phyloP scores from a whole-genome alignment of 148 eudicot species.

The Vaccinium macrocarpon region DNA sequence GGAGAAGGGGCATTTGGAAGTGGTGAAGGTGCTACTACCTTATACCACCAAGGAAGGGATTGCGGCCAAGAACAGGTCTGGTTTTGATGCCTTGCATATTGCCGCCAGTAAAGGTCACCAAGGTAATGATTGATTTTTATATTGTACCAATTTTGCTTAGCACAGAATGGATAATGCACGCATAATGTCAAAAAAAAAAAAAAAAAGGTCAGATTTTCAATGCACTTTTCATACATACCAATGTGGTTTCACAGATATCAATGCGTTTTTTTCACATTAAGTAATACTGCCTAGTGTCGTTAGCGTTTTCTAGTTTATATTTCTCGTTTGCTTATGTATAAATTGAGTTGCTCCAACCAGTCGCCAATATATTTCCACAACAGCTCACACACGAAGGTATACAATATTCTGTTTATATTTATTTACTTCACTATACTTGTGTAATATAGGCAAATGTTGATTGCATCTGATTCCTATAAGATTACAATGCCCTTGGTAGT shows the following conservation, averaged over 20 bases:
- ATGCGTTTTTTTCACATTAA: neutral
- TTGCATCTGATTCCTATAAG: neutral
- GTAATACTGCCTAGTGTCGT: neutral
- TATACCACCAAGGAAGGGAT: conserved; percentile 53
- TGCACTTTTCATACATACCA: neutral
- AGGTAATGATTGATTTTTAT: conserved; percentile 36
- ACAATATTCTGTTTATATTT: too few relatives aligned
- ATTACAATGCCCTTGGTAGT: neutral
- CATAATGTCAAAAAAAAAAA: too few relatives aligned
- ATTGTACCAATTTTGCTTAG: neutral
- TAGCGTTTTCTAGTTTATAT: neutral
- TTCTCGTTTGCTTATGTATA: neutral
- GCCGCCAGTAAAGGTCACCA: conserved; percentile 75
- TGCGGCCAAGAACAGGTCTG: conserved; percentile 48
- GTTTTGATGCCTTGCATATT: conserved; percentile 62
- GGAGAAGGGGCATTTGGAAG: conserved; percentile 54
- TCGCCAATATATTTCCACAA: neutral
- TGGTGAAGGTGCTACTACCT: conserved; percentile 59
- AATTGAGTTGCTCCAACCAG: neutral
- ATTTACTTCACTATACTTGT: neutral
- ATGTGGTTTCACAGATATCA: neutral
- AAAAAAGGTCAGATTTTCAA: too few relatives aligned
- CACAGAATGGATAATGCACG: neutral
- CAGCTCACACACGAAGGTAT: neutral
- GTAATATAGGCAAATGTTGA: neutral